Evolutionary conservation across 164 flowering plant species (phyloP), one percentile per base, ranked within the genome.

Genomic region (Stephania yunnanensis): DNA sequence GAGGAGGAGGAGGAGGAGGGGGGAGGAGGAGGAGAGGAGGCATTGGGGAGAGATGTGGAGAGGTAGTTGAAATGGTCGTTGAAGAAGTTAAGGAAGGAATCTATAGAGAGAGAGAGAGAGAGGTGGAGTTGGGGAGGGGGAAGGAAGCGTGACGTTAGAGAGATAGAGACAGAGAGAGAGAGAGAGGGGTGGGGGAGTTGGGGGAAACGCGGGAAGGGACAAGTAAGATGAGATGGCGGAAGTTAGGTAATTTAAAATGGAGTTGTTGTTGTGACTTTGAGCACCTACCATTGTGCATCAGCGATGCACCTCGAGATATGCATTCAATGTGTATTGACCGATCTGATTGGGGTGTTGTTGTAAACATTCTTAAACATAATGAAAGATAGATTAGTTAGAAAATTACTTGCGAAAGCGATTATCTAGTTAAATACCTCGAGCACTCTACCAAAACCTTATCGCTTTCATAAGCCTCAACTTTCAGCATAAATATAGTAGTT

Each of bases 101-200:
- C 70, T 36, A 36, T 50, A 61, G 29, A 19, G 31, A 44, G 74
- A 44, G 71, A 73, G 78, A 76, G 75, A 63, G 53, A 70, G 71
- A 45, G 22, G 31, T 71, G 86, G 77, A 80, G 86, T 80, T 82
- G 75, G 77, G 42, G 74, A 68, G 71, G 76, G 81, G 88, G 76
- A 76, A 80, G 86, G 65, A 58, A 58, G 22, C 65, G 65, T 58
- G 65, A 58, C 65, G 65, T 58, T 58, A 58, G 65, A 58, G 65
- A 58, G 65, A 58, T 29, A 58, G 66, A n/a, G 66, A 61, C 29
- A 55, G 61, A 55, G n/a, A n/a, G n/a, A n/a, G n/a, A n/a, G n/a
- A n/a, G n/a, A n/a, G n/a, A n/a, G n/a, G n/a, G n/a, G n/a, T 31
- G 77, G 79, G 88, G 76, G 73, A 80, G 87, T 85, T 84, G 84